Evolutionary conservation across 805 yeast genomes (phyloP).

Genomic region (Starmerella floris): DNA sequence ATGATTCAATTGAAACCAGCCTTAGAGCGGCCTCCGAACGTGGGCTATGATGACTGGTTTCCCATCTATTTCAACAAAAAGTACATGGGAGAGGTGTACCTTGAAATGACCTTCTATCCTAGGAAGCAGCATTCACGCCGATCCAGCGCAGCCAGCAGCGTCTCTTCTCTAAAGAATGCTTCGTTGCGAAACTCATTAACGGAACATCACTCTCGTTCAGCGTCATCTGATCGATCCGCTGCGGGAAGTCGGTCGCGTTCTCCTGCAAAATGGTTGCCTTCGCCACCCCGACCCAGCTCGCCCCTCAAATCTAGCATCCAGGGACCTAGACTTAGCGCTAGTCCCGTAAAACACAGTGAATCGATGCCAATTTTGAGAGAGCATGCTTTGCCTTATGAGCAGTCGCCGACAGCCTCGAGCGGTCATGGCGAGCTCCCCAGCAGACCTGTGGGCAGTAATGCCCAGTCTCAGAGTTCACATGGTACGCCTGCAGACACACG

Average conservation of each 20-base stretch:
- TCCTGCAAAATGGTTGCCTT: no score
- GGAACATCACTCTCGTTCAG: background rate
- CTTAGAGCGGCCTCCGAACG: slow-evolving; percentile 48
- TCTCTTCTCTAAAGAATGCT: no score
- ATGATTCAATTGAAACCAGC: slow-evolving; percentile 68
- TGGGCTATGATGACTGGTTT: slow-evolving; percentile 81
- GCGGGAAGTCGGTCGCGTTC: no score
- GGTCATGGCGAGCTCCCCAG: no score
- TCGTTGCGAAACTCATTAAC: no score
- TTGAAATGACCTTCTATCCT: slow-evolving; percentile 89
- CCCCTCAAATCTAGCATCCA: background rate
- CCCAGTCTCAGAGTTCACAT: no score
- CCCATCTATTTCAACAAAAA: slow-evolving; percentile 50
- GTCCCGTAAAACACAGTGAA: slow-evolving; percentile 4
- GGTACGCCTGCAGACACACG: no score
- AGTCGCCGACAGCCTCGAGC: no score
- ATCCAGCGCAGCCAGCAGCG: slow-evolving; percentile 2
- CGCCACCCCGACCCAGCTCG: background rate
- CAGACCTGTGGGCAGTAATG: no score
- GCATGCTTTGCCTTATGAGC: background rate
- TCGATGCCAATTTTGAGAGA: slow-evolving; percentile 1
- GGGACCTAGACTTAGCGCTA: no score
- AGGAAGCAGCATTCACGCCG: slow-evolving; percentile 13
- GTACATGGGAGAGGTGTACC: slow-evolving; percentile 75
- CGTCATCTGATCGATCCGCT: background rate